Conservation (phyloP, 768 basidiomycete species). For the Trametes sanguinea region DNA sequence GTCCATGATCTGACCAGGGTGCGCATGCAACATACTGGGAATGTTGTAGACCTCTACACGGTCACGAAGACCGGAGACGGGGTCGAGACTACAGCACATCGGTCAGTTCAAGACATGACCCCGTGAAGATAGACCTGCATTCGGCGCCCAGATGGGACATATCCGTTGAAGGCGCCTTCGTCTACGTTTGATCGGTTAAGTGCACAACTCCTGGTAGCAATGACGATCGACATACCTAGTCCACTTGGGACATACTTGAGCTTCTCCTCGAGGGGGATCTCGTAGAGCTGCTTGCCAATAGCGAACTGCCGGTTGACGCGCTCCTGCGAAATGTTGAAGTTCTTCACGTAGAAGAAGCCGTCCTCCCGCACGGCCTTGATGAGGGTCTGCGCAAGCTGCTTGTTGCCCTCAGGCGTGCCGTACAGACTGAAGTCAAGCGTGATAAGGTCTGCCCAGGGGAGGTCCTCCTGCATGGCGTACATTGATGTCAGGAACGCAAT, state of each 20-base stretch:
- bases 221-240: slow-evolving; percentile 27
- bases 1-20: too few relatives aligned
- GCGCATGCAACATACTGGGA: slow-evolving; percentile 34
- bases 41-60: slow-evolving; percentile 54
- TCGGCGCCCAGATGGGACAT: slow-evolving; percentile 46
- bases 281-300: slow-evolving; percentile 49
- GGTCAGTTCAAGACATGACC: not conserved
- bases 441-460: slow-evolving; percentile 52
- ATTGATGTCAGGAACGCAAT: not conserved
- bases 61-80: slow-evolving; percentile 42
- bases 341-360: slow-evolving; percentile 55
- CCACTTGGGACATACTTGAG: slow-evolving; percentile 43
- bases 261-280: slow-evolving; percentile 53
- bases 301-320: slow-evolving; percentile 50
- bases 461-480: slow-evolving; percentile 37
- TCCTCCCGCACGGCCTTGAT: slow-evolving; percentile 48
- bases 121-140: slow-evolving; percentile 31
- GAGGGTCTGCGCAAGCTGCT: slow-evolving; percentile 43
- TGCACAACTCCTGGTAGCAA: too few relatives aligned
- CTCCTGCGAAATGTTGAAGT: slow-evolving; percentile 51
- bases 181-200: slow-evolving; percentile 26
- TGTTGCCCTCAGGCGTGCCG: slow-evolving; percentile 42
- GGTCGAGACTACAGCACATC: slow-evolving; percentile 26
- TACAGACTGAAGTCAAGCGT: slow-evolving; percentile 47
- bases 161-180: slow-evolving; percentile 50